Evolutionary conservation across 2,329 filamentous ascomycete genomes (phyloP), one percentile per base, ranked within the genome.

Genomic region (Curvularia spicifera): DNA sequence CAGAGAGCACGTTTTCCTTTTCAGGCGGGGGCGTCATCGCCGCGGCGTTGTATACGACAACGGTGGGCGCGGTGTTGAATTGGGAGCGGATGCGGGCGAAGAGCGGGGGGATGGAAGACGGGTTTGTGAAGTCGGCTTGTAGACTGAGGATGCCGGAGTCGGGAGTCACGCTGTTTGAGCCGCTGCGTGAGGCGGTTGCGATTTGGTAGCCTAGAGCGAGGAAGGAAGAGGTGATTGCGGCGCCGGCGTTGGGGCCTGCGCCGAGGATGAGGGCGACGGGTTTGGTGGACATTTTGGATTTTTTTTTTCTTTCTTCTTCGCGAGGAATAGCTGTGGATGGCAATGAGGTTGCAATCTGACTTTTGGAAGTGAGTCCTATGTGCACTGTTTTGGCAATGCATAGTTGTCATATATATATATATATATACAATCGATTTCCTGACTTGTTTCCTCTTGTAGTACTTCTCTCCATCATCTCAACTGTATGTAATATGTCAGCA

Each of bases 181-280:
- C 10, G 20, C 40, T 43, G 40, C 40, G 40, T 5, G 40, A 43
- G 40, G 40, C 40, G 9, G 40, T 43, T 0, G 70, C 69, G 47
- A 73, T 61, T 13, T 57, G 64, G 63, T 71, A 73, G 35, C 61
- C 62, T 4, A 39, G 33, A 24, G 28, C 45, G 24, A 53, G 44
- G 56, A 71, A 66, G n/a, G 51, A 56, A 9, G 63, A 18, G 29
- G 65, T 60, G 13, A 67, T 58, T 12, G 70, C 56, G 29, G 62
- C 42, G 37, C 71, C 71, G 31, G 71, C 40, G 4, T 61, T 58
- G 51, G 70, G 61, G 9, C 71, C 70, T 26, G 69, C 53, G 24
- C 71, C 71, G 49, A 73, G 62, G 51, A 73, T 68, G 40, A 73
- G 65, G 13, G 59, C 57, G 39, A 72, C 59, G 29, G 54, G 63